Conservation (phyloP, 2,329 filamentous ascomycete species). For the Penicillium sp. region DNA sequence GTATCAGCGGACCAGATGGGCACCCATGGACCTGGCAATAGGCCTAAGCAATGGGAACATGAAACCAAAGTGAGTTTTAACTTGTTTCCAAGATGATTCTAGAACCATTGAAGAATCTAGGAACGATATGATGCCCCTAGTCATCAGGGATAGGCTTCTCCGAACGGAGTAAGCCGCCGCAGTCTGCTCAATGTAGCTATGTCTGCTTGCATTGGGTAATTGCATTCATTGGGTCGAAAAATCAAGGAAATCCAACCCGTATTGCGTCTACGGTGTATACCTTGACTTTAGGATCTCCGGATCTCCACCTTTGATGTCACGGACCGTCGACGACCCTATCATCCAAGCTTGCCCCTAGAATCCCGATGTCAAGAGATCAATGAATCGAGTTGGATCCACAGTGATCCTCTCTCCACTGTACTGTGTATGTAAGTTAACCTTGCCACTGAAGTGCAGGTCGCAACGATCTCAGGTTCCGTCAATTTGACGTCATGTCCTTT, state of each 20-base stretch:
- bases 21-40: too few species aligned
- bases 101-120: not conserved
- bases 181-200: too few species aligned
- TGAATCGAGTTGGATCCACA: not conserved
- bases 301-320: conserved; percentile 13
- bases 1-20: too few species aligned
- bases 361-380: not conserved
- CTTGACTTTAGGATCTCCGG: not conserved
- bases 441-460: not conserved
- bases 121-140: not conserved
- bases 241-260: not conserved
- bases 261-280: not conserved
- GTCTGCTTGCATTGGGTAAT: not conserved
- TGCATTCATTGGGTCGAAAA: not conserved
- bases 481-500: conserved; percentile 8
- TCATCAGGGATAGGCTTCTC: not conserved
- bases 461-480: not conserved
- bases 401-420: not conserved
- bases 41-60: too few species aligned
- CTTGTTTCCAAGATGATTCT: not conserved
- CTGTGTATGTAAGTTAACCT: not conserved
- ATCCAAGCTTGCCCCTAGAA: not conserved
- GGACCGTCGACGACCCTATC: conserved; percentile 1
- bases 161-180: not conserved
- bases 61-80: not conserved